These are phyloP conservation scores for Solanum acaule DNA, from an alignment of 257 asterid genomes.

Conservation along the genomic window DNA sequence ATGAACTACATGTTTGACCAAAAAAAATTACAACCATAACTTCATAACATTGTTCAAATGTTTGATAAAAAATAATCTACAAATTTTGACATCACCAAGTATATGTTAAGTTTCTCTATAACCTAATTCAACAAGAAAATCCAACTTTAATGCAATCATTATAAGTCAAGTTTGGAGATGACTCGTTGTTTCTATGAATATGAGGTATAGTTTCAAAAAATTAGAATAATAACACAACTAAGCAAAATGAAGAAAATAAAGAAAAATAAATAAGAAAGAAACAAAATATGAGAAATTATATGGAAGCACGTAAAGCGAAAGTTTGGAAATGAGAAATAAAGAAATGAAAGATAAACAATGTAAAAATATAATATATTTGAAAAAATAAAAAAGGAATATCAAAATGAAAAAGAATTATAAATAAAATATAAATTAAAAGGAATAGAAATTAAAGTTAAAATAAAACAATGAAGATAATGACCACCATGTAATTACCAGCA, in stretches of 20 bases:
- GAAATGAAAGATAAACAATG: not conserved
- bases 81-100: not conserved
- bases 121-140: not conserved
- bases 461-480: not conserved
- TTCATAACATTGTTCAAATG: not conserved
- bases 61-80: not conserved
- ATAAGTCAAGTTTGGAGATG: not conserved
- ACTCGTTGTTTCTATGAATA: not conserved
- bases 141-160: not conserved
- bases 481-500: not conserved
- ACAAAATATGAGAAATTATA: not conserved
- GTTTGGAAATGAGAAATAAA: not conserved
- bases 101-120: not conserved
- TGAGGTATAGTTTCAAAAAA: not conserved
- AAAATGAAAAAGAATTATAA: not conserved
- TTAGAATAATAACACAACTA: not conserved
- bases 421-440: not conserved
- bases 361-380: not conserved
- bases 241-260: not conserved
- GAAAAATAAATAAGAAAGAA: not conserved
- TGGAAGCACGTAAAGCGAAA: not conserved
- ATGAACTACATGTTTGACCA: not conserved
- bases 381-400: not conserved
- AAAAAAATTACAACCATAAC: not conserved
- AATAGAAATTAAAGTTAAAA: not conserved